Evolutionary conservation across 73 alveolate genomes (phyloP), one percentile per base, ranked within the genome.

Genomic region (Paramecium pentaurelia): DNA sequence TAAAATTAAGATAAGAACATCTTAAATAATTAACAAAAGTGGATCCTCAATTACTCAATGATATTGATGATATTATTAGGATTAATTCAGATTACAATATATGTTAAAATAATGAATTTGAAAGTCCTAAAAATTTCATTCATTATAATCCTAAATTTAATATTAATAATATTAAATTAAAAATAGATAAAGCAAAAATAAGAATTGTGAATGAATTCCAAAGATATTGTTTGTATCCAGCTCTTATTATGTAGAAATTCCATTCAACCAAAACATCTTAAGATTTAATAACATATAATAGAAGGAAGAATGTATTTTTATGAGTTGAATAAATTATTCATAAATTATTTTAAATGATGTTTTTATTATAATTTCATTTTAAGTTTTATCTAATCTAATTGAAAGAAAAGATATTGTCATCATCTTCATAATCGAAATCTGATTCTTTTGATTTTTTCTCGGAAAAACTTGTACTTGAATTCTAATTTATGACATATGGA

Each of bases 401-500:
- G 54, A 80, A 80, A 45, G 91, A 40, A 80, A 80, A 80, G 47
- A 80, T 44, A 42, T 58, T 80, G 16, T 80, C 91, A 22, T 40
- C 47, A 47, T 80, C 91, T 40, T 80, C 91, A 20, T 44, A 75
- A 75, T 38, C 88, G 47, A 75, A 36, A 36, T 75, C 60, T 9
- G 58, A 30, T 14, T 34, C 88, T 16, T 36, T 42, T 75, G 22
- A 75, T 20, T 75, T 38, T 16, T 36, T 75, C 20, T 75, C 88
- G 0, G 84, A 28, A 64, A 32, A 64, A 9, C 84, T 64, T 64
- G 28, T 64, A 32, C 60, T 18, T 73, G 40, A 20, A 73, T 73
- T 40, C 32, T 73, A 37, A 73, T 37, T 73, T 20, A 80, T 27
- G 22, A 80, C 91, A 80, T 80, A 80, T 80, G 91, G 91, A 32